phyloP scores from a whole-genome alignment of 441 rosid genomes.

The Gossypium schwendimanii region DNA sequence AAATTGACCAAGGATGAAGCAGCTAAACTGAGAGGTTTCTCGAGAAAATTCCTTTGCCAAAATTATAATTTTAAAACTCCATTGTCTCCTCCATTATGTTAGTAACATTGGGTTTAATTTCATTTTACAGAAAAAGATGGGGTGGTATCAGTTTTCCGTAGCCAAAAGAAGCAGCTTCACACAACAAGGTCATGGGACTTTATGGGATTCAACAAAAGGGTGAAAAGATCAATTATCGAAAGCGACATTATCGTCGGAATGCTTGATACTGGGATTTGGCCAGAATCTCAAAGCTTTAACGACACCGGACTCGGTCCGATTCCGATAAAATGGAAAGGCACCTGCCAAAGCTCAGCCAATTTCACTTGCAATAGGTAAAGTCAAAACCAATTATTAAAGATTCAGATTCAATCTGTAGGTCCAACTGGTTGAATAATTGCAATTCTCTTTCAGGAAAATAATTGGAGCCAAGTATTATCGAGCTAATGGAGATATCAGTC shows the following conservation, averaged over 20 bases:
- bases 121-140: neutral
- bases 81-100: neutral
- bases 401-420: too few relatives aligned
- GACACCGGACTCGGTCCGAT: conserved; percentile 27
- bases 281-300: conserved; percentile 26
- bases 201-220: neutral
- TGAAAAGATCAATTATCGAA: neutral
- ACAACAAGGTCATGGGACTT: conserved; percentile 11
- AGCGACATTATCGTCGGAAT: conserved; percentile 27
- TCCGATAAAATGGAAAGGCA: conserved; percentile 29
- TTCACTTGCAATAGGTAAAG: conserved; percentile 27
- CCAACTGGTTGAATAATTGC: too few relatives aligned
- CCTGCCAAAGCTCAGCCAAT: conserved; percentile 22
- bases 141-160: neutral
- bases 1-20: conserved; percentile 8
- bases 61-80: neutral
- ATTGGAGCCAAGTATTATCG: conserved; percentile 32
- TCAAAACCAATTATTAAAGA: too few relatives aligned
- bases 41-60: neutral
- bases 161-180: conserved; percentile 1
- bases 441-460: conserved; percentile 8
- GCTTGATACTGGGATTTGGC: conserved; percentile 30
- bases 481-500: neutral
- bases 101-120: neutral
- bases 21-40: neutral